Evolutionary conservation across 257 asterid species (phyloP), one percentile per base, ranked within the genome.

Genomic region (Buddleja alternifolia): DNA sequence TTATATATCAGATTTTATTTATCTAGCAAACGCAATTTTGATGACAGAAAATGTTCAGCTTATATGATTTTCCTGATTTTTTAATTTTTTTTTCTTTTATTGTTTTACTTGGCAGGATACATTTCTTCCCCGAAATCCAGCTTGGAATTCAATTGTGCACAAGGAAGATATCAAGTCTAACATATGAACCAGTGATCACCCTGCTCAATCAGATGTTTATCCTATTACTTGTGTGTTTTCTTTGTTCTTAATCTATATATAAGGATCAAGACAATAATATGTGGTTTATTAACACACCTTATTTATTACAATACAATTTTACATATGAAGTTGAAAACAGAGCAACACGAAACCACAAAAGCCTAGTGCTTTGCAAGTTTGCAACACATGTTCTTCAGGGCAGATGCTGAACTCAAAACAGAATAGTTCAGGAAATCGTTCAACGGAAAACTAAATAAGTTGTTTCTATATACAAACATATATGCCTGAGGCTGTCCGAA

Each of bases 41-140:
- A 9, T 4, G 14, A 1, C 4, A 41, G 46, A 41, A 11, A 10
- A 9, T 1, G n/a, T 41, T 41, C 46, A 41, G n/a, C n/a, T 10
- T 41, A 10, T 41, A 41, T 41, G 46, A 3, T 1, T 41, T 41
- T 41, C 12, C 46, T 10, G 46, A n/a, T n/a, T 41, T 15, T 41
- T 10, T 3, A 41, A 41, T 7, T 12, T 45, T 45, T n/a, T n/a
- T 3, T 45, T 12, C 48, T 16, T 4, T 0, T 10, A 12, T 62
- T 53, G 61, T 36, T 60, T 40, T 10, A 45, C 60, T 59, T 72
- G 69, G 77, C 86, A 90, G 96, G 97, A 83, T 46, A 87, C 96
- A 0, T 92, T 85, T 81, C 88, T 92, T 69, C 89, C 92, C 23
- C 80, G 88, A 14, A 87, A 92, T 70, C 80, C 92, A 0, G 73